Evolutionary conservation across 2,329 filamentous ascomycete species (phyloP), one percentile per base, ranked within the genome.

Genomic region (Xylaria sp.): DNA sequence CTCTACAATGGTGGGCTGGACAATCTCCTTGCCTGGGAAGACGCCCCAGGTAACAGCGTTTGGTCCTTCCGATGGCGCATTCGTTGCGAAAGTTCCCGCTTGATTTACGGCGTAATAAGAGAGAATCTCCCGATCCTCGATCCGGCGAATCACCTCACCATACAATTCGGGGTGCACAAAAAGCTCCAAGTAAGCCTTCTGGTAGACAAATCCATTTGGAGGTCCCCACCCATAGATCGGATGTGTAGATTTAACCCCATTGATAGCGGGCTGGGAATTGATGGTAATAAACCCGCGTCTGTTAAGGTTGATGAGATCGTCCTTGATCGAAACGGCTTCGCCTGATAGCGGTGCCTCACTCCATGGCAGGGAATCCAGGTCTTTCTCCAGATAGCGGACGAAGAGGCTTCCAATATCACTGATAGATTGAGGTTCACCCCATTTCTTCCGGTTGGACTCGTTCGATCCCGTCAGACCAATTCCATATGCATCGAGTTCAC

Each of bases 1-100:
- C 83, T 99, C 96, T 60, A 99, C 96, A 75, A 99, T 97, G n/a
- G 96, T 99, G 15, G 96, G 96, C 80, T 99, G 96, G n/a, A 99
- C 94, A 77, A 99, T 97, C 81, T 99, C 96, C 80, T 98, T 97
- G 66, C 96, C 96, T 0, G 96, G 95, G 83, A 98, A 99, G 39
- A 99, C 97, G 81, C 96, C 96, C 96, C 96, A 99, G 1, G 96
- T 99, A 58, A 99, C 93, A n/a, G 96, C 96, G 76, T 99, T 99
- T 43, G 96, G 96, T 6, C 93, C 93, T 73, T 97, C 93, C 25
- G 89, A 88, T 9, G 90, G 90, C 1, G 93, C 90, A 76, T 99
- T 98, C 32, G 93, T 96, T 79, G 90, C 90, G 64, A 98, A 85
- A 65, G 91, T 88, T 32, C 95, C 94, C 23, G 87, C 85, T 80